Evolutionary conservation across 192 early-diverging fungal genomes (phyloP).

Genomic region (Spizellomyces sp.): DNA sequence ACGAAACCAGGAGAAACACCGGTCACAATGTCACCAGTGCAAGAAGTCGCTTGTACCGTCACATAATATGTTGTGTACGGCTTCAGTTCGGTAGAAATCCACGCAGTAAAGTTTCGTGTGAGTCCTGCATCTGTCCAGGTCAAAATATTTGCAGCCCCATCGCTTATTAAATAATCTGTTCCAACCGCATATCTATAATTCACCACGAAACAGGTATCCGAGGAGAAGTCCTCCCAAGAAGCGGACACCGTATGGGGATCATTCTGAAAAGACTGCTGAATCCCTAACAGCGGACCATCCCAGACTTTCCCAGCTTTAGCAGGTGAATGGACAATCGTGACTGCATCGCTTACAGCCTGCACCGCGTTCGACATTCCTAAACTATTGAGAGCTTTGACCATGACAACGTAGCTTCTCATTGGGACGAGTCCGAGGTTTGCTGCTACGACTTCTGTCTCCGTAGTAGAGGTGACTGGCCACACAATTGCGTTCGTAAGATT

Average conservation of each 20-base stretch:
- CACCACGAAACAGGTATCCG: background rate
- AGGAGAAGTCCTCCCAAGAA: slow-evolving; percentile 3
- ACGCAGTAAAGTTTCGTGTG: background rate
- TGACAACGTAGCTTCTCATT: background rate
- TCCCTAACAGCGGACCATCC: background rate
- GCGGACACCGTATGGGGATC: background rate
- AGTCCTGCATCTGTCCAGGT: background rate
- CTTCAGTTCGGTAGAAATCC: background rate
- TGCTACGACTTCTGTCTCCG: background rate
- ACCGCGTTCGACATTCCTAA: background rate
- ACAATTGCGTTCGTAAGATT: background rate
- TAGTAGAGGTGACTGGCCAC: background rate
- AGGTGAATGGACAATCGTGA: background rate
- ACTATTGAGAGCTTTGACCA: background rate
- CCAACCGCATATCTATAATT: slow-evolving; percentile 14
- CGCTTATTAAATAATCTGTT: background rate
- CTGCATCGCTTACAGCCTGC: background rate
- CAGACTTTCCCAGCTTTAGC: background rate
- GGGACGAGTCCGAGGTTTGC: background rate
- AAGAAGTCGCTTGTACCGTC: background rate
- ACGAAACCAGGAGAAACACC: background rate
- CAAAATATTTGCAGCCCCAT: background rate
- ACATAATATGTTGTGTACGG: background rate
- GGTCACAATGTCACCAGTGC: background rate
- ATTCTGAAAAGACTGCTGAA: background rate